These are phyloP conservation scores for Tylopilus orsonianus DNA, from an alignment of 1,284 basidiomycete species.

Conservation along the genomic window DNA sequence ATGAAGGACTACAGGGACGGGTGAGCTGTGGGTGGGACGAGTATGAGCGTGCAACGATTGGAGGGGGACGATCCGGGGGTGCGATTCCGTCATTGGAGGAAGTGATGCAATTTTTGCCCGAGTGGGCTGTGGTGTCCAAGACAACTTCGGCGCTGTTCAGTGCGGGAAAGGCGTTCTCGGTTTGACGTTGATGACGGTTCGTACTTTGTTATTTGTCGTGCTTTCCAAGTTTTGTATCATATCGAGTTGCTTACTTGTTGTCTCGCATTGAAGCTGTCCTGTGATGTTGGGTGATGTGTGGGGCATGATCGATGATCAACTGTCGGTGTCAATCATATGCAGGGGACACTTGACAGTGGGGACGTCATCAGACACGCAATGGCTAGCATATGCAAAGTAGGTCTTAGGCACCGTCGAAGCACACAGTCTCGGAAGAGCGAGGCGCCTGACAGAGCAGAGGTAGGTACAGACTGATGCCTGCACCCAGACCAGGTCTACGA, in stretches of 20 bases:
- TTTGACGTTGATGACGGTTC: constrained; percentile 12
- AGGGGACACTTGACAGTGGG: no score
- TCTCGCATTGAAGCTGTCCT: not conserved
- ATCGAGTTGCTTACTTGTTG: not conserved
- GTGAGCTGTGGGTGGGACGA: constrained; percentile 73
- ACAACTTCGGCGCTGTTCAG: constrained; percentile 60
- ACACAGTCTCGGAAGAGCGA: no score
- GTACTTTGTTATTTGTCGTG: not conserved
- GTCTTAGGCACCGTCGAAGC: no score
- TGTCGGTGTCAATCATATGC: no score
- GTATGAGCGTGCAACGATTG: constrained; percentile 57
- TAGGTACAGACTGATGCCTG: no score
- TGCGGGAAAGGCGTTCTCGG: constrained; percentile 45
- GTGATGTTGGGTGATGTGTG: no score
- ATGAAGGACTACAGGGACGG: constrained; percentile 42
- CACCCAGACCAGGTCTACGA: no score
- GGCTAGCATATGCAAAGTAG: no score
- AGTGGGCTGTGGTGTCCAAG: constrained; percentile 68
- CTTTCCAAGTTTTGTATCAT: not conserved
- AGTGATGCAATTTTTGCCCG: constrained; percentile 61
- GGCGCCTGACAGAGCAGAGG: no score
- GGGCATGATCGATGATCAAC: not conserved
- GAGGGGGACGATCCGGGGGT: constrained; percentile 38
- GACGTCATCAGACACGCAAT: no score
- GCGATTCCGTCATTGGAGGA: constrained; percentile 75